phyloP scores from a whole-genome alignment of 306 rosid species.

The Dryas octopetala region DNA sequence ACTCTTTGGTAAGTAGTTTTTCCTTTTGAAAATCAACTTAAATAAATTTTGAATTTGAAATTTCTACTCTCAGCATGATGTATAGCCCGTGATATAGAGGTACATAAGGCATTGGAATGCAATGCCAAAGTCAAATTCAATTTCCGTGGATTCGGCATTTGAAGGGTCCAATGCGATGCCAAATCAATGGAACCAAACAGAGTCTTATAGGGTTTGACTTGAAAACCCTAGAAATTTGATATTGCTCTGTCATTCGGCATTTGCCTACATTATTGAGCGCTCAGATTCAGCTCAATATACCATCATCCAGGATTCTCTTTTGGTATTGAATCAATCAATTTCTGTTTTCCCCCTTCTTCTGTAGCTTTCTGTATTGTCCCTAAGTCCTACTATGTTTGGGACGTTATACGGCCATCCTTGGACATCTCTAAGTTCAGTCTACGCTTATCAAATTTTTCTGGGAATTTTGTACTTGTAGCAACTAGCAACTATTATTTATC shows the following conservation, averaged over 20 bases:
- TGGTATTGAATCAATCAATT: constrained; percentile 1
- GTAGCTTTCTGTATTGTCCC: neutral
- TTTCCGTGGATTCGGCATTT: neutral
- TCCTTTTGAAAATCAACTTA: neutral
- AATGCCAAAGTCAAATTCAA: neutral
- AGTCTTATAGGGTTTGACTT: constrained; percentile 7
- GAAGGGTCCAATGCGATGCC: neutral
- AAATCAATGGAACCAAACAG: constrained; percentile 1
- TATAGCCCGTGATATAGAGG: neutral
- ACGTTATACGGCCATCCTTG: neutral
- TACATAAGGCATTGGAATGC: neutral
- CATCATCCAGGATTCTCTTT: neutral
- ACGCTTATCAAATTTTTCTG: neutral
- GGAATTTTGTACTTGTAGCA: neutral
- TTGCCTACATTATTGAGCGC: neutral
- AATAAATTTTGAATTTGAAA: neutral
- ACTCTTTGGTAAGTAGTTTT: constrained; percentile 3
- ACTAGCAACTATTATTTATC: neutral
- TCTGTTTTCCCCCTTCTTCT: neutral
- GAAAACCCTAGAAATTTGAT: constrained; percentile 26
- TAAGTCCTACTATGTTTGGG: neutral
- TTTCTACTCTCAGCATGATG: neutral
- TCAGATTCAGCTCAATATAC: constrained; percentile 5
- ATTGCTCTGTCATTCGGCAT: neutral
- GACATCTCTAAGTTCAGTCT: neutral